A percentile compares a stretch with the other conserved stretches of the same genome.
Evolutionary conservation across 1,139 yeast species (phyloP).

Genomic region (Hansenula lynferdii): DNA sequence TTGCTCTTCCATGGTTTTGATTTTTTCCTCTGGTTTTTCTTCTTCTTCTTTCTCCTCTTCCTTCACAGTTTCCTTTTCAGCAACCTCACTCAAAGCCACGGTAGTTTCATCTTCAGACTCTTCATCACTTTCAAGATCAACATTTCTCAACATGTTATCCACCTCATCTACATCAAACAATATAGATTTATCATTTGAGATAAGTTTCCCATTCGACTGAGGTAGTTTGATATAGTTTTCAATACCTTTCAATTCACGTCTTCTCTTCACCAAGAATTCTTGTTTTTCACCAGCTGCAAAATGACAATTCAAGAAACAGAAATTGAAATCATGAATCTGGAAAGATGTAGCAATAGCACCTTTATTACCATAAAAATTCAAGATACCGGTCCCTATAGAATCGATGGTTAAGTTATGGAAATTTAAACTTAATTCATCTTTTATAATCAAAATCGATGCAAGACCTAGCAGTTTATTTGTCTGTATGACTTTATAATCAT

Average conservation of each 20-base stretch:
- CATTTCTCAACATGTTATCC: constrained; percentile 20
- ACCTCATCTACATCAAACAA: constrained; percentile 19
- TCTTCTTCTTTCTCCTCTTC: constrained; percentile 2
- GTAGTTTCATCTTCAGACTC: constrained; percentile 24
- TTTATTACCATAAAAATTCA: constrained; percentile 56
- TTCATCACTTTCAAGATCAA: constrained; percentile 25
- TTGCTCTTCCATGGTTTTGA: neutral
- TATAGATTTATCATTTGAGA: constrained; percentile 13
- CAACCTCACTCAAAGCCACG: neutral
- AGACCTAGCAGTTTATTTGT: constrained; percentile 45
- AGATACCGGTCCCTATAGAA: constrained; percentile 49
- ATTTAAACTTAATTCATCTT: constrained; percentile 27
- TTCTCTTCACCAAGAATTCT: constrained; percentile 32
- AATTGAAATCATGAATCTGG: constrained; percentile 36
- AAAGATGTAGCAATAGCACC: constrained; percentile 44
- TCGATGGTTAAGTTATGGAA: constrained; percentile 32
- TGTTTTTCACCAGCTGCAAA: constrained; percentile 67
- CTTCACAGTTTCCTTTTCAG: neutral
- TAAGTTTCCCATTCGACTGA: constrained; percentile 16
- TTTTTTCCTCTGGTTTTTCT: neutral
- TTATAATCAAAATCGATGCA: constrained; percentile 37
- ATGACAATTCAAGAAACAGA: constrained; percentile 59
- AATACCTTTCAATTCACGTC: constrained; percentile 40
- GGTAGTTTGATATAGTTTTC: constrained; percentile 17
- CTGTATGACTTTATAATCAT: constrained; percentile 27